Evolutionary conservation across 768 basidiomycete genomes (phyloP).

Genomic region (Lactarius indigo): DNA sequence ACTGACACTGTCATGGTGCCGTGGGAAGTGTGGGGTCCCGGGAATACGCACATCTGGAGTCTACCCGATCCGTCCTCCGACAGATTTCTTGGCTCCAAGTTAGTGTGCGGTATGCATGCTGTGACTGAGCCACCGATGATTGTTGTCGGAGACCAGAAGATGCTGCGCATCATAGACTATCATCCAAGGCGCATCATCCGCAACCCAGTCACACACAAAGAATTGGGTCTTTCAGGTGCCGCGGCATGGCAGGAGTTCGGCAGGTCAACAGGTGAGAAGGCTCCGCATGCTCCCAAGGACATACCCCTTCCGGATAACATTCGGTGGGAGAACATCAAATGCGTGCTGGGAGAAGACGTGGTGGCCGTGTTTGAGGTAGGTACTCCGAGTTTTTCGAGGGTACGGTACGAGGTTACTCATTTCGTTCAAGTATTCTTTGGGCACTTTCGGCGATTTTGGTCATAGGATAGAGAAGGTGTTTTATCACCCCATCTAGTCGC

Average conservation of each 20-base stretch:
- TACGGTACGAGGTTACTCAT: not conserved
- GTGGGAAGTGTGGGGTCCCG: conserved; percentile 1
- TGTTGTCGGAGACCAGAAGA: not conserved
- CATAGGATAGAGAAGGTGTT: conserved; percentile 6
- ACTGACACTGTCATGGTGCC: not conserved
- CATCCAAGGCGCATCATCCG: conserved; percentile 1
- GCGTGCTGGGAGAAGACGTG: conserved; percentile 8
- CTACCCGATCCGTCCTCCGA: not conserved
- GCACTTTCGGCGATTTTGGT: not conserved
- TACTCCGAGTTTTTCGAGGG: not conserved
- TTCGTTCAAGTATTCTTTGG: not conserved
- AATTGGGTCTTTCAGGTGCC: not conserved
- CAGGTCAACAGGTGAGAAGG: not conserved
- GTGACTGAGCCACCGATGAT: not conserved
- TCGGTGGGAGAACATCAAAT: not conserved
- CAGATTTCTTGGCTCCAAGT: not conserved
- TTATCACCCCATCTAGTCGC: conserved; percentile 4
- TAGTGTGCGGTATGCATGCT: conserved; percentile 6
- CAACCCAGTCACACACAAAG: not conserved
- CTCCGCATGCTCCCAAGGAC: conserved; percentile 3
- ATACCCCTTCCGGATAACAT: not conserved
- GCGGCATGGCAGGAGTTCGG: not conserved
- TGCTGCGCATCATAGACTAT: conserved; percentile 5
- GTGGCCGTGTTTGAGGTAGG: conserved; percentile 8
- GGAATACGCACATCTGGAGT: not conserved